phyloP scores from a whole-genome alignment of 108 stramenopile genomes.

The Parietichytrium sp. region DNA sequence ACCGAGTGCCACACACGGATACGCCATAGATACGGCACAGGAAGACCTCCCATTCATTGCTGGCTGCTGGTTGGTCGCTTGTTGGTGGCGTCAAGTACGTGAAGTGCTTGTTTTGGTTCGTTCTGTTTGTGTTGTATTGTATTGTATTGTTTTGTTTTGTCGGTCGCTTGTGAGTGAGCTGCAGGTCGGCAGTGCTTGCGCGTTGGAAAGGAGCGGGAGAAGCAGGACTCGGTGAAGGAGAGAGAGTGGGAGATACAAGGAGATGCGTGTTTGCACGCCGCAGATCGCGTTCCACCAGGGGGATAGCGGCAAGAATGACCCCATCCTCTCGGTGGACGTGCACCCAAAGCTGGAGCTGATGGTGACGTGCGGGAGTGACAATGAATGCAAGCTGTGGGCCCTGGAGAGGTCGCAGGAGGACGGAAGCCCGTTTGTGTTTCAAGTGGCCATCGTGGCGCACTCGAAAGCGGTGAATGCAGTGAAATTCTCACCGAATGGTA shows the following conservation, averaged over 20 bases:
- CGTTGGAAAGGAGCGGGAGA: too few relatives aligned
- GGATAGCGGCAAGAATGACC: conserved; percentile 16
- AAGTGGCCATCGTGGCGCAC: background rate
- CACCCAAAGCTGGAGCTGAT: conserved; percentile 7
- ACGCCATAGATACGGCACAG: too few relatives aligned
- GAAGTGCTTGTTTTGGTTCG: too few relatives aligned
- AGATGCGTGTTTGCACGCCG: conserved; percentile 1
- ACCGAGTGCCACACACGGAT: too few relatives aligned
- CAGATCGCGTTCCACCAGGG: conserved; percentile 26
- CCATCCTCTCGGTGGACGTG: background rate
- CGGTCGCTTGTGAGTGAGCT: too few relatives aligned
- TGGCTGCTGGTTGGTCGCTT: too few relatives aligned
- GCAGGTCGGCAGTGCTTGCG: too few relatives aligned
- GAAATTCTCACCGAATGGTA: conserved; percentile 35
- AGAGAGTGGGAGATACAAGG: background rate
- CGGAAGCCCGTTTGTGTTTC: background rate
- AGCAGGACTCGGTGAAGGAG: too few relatives aligned
- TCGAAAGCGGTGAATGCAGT: conserved; percentile 33
- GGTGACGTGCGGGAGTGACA: conserved; percentile 27
- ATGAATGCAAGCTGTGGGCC: conserved; percentile 32
- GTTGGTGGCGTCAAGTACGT: too few relatives aligned
- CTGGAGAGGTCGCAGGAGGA: background rate
- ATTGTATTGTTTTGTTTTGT: too few relatives aligned
- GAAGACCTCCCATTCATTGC: too few relatives aligned
- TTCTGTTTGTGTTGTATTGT: too few relatives aligned